These are phyloP conservation scores for Trichoderma guizhouense DNA, from an alignment of 2,329 filamentous ascomycete species.

Conservation along the genomic window DNA sequence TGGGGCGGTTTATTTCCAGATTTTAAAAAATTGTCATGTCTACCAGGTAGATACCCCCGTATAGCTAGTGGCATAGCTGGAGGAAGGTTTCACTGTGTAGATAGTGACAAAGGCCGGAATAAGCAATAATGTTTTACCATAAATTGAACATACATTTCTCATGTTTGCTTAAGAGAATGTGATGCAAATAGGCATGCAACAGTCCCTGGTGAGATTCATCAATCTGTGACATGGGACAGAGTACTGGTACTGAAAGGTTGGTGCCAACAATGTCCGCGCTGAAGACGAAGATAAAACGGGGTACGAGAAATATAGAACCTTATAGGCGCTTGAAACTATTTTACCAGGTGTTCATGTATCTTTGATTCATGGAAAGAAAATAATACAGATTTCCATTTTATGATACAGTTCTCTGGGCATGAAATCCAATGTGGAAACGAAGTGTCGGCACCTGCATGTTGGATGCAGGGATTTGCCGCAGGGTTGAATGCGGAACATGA, in stretches of 20 bases:
- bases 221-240: neutral
- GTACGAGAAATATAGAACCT: neutral
- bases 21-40: neutral
- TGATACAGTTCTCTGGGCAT: neutral
- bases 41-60: neutral
- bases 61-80: neutral
- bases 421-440: neutral
- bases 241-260: too few relatives aligned
- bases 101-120: neutral
- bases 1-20: neutral
- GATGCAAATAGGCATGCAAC: neutral
- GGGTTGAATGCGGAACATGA: neutral
- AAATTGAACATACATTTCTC: neutral
- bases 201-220: neutral
- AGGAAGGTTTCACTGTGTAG: neutral
- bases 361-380: neutral
- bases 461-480: neutral
- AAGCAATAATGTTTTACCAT: neutral
- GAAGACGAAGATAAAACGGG: neutral
- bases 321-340: neutral
- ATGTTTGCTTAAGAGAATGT: neutral
- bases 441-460: neutral
- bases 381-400: too few relatives aligned
- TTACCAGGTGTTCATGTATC: neutral
- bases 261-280: neutral